Conservation (phyloP, 2,329 filamentous ascomycete genomes). For the Trichophyton verrucosum region DNA sequence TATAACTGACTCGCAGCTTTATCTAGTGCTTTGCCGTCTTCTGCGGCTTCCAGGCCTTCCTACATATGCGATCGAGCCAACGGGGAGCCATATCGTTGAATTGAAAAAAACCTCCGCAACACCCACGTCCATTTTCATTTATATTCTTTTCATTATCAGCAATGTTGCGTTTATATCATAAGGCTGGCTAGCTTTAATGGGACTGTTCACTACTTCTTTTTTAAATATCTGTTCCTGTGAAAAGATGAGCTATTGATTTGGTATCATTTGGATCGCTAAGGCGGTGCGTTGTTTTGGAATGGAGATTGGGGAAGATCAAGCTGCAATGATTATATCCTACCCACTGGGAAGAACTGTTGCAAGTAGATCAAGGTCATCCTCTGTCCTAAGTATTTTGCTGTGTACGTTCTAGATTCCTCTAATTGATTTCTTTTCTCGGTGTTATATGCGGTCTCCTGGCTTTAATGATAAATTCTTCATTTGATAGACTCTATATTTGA, state of each 20-base stretch:
- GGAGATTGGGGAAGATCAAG: neutral
- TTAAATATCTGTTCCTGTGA: neutral
- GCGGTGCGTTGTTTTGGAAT: neutral
- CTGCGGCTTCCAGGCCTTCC: constrained; percentile 75
- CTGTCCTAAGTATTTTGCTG: neutral
- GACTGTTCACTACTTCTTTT: neutral
- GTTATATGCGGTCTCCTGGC: neutral
- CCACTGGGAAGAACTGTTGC: neutral
- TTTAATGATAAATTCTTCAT: neutral
- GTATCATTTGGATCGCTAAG: neutral
- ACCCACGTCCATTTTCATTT: neutral
- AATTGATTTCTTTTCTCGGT: neutral
- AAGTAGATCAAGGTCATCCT: neutral
- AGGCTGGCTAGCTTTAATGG: neutral
- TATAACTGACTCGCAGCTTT: neutral
- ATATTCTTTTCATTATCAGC: neutral
- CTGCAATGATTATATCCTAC: neutral
- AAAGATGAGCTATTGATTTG: neutral
- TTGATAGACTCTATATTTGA: neutral
- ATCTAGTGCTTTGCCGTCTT: constrained; percentile 74
- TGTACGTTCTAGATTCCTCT: neutral
- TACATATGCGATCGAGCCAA: constrained; percentile 72
- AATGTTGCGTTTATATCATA: neutral
- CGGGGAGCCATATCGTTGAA: constrained; percentile 70
- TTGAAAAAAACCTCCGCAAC: constrained; percentile 20